These are phyloP conservation scores for Clonostachys rhizophaga DNA, from an alignment of 2,329 filamentous ascomycete species.

Conservation along the genomic window DNA sequence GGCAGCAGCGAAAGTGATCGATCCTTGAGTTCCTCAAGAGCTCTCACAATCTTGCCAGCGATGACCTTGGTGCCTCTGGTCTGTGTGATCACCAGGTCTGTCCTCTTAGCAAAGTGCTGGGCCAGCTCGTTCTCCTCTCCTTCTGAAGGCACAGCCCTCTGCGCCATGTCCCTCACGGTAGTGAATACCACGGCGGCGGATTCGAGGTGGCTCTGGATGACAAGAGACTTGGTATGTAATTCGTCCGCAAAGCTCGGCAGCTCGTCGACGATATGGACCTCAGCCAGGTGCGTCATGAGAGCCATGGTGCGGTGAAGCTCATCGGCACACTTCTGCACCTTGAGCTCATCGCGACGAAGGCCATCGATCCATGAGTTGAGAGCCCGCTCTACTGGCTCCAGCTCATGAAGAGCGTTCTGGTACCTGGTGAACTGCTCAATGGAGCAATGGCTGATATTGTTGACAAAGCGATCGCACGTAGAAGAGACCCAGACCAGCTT, in stretches of 20 bases:
- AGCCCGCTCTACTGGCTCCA: conserved; percentile 86
- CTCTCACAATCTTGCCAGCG: conserved; percentile 70
- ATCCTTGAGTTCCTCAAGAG: conserved; percentile 71
- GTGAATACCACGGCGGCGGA: conserved; percentile 66
- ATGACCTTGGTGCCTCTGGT: conserved; percentile 82
- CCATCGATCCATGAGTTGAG: conserved; percentile 86
- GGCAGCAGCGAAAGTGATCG: conserved; percentile 69
- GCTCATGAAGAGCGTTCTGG: conserved; percentile 76
- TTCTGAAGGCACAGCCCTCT: conserved; percentile 51
- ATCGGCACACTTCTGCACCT: conserved; percentile 74
- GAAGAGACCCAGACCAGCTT: conserved; percentile 79
- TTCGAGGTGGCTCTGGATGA: conserved; percentile 80
- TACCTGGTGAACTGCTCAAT: conserved; percentile 74
- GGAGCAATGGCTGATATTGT: conserved; percentile 73
- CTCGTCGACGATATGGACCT: conserved; percentile 69
- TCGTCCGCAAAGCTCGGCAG: conserved; percentile 74
- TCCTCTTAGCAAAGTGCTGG: conserved; percentile 63
- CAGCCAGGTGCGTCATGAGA: conserved; percentile 79
- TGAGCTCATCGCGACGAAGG: conserved; percentile 77
- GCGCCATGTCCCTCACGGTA: conserved; percentile 60
- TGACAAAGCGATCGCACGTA: conserved; percentile 81
- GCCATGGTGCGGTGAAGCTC: conserved; percentile 82
- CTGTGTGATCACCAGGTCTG: conserved; percentile 68
- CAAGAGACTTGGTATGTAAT: conserved; percentile 68
- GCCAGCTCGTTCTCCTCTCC: conserved; percentile 58